Percentiles rank a stretch among this genome's conserved stretches.
Conservation (phyloP, 805 yeast species). For the Tetrapisispora nanseiensis region DNA sequence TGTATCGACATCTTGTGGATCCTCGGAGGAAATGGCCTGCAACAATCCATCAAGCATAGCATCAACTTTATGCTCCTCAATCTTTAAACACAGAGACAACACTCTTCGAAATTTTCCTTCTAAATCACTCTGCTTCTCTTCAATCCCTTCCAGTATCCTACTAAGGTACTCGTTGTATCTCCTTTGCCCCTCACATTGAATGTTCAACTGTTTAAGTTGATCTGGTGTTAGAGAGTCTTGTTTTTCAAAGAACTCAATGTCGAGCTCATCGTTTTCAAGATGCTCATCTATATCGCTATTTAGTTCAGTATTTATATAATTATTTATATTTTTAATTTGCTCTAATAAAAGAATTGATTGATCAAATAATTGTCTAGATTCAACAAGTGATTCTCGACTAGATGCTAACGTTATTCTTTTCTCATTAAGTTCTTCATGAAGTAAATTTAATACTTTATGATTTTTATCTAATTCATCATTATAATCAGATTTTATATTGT, state of each 20-base stretch:
- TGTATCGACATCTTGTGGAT: conserved; percentile 58
- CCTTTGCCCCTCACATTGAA: background rate
- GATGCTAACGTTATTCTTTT: conserved; percentile 19
- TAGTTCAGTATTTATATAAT: background rate
- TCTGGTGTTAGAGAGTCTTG: background rate
- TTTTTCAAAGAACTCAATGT: background rate
- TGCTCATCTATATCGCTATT: background rate
- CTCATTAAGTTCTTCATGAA: conserved; percentile 35
- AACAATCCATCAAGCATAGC: conserved; percentile 72
- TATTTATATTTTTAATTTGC: conserved; percentile 43
- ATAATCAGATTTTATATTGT: conserved; percentile 43
- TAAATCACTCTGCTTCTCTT: conserved; percentile 36
- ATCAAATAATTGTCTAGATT: conserved; percentile 38
- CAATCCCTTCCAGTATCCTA: conserved; percentile 4
- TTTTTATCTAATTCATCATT: conserved; percentile 46
- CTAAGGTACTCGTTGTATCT: conserved; percentile 3
- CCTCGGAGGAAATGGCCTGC: conserved; percentile 78
- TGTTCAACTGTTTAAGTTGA: background rate
- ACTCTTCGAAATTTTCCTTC: conserved; percentile 80
- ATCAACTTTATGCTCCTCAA: conserved; percentile 72
- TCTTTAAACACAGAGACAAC: conserved; percentile 83
- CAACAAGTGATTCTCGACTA: conserved; percentile 19
- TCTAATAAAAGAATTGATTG: conserved; percentile 46
- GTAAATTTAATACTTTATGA: conserved; percentile 39
- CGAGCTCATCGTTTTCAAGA: background rate